Evolutionary conservation across 2,329 filamentous ascomycete species (phyloP).

Genomic region (Aspergillus ochraceus): DNA sequence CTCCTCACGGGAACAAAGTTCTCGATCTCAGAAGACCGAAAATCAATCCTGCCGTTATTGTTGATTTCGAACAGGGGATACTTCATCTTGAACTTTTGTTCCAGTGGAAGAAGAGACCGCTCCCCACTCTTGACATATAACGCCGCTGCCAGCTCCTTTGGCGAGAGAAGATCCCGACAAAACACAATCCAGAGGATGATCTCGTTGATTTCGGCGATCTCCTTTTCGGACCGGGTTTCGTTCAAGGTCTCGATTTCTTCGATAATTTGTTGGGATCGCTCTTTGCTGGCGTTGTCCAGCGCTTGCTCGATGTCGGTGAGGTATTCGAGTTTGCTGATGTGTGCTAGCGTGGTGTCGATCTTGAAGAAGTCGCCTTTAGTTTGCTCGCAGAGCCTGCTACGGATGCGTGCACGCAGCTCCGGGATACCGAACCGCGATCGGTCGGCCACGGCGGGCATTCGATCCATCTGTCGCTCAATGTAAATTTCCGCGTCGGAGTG

Average conservation of each 20-base stretch:
- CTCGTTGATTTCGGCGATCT: constrained; percentile 29
- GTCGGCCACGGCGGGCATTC: constrained; percentile 25
- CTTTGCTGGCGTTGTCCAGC: constrained; percentile 23
- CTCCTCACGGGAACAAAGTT: constrained; percentile 11
- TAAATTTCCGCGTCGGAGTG: constrained; percentile 23
- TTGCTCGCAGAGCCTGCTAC: constrained; percentile 18
- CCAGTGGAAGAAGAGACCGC: constrained; percentile 23
- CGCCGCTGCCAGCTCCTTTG: constrained; percentile 20
- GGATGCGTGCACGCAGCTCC: constrained; percentile 22
- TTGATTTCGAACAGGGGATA: constrained; percentile 22
- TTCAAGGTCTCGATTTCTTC: constrained; percentile 26
- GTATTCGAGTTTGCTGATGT: constrained; percentile 26
- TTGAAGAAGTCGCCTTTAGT: constrained; percentile 27
- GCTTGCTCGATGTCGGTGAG: constrained; percentile 26
- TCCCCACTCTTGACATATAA: constrained; percentile 25
- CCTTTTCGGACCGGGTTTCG: constrained; percentile 19
- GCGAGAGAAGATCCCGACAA: constrained; percentile 16
- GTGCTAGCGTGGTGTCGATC: constrained; percentile 23
- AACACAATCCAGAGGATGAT: constrained; percentile 27
- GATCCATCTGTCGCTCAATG: constrained; percentile 25
- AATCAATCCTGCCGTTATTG: constrained; percentile 19
- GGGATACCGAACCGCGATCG: constrained; percentile 15
- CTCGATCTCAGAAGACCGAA: constrained; percentile 19
- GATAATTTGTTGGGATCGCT: constrained; percentile 24
- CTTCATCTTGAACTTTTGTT: constrained; percentile 20